phyloP scores from a whole-genome alignment of 306 rosid genomes.

The Trichosanthes truncata region DNA sequence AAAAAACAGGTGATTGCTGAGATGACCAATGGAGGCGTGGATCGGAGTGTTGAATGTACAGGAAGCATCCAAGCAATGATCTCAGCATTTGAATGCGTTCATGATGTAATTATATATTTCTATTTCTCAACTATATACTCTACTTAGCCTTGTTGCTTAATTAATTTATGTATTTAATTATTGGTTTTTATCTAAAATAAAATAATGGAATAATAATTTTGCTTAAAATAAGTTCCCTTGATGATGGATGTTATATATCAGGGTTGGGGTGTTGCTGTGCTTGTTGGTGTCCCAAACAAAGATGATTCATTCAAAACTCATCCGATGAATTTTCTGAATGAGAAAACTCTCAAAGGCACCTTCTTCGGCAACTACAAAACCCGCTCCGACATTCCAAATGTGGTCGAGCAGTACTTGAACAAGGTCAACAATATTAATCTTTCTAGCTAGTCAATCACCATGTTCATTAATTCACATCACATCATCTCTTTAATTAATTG shows the following conservation, averaged over 20 bases:
- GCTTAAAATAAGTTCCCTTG: no score
- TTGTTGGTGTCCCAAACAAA: slow-evolving; percentile 76
- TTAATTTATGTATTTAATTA: no score
- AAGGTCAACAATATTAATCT: no score
- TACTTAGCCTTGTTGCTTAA: no score
- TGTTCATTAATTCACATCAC: no score
- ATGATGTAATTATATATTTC: slow-evolving; percentile 58
- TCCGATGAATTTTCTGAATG: slow-evolving; percentile 55
- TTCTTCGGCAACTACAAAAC: slow-evolving; percentile 86
- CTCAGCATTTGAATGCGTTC: slow-evolving; percentile 85
- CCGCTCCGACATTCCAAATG: slow-evolving; percentile 53
- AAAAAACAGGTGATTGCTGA: slow-evolving; percentile 53
- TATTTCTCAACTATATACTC: no score
- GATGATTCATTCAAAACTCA: slow-evolving; percentile 72
- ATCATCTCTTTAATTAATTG: no score
- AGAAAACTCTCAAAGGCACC: slow-evolving; percentile 83
- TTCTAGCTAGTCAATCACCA: no score
- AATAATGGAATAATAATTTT: no score
- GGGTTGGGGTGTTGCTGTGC: slow-evolving; percentile 98
- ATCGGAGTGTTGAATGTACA: slow-evolving; percentile 73
- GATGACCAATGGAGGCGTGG: slow-evolving; percentile 81
- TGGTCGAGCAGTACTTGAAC: slow-evolving; percentile 64
- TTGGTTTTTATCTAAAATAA: no score
- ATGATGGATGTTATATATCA: no score
- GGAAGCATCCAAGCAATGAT: slow-evolving; percentile 78